phyloP scores from a whole-genome alignment of 352 stramenopile species.

The Phytophthora syringae region DNA sequence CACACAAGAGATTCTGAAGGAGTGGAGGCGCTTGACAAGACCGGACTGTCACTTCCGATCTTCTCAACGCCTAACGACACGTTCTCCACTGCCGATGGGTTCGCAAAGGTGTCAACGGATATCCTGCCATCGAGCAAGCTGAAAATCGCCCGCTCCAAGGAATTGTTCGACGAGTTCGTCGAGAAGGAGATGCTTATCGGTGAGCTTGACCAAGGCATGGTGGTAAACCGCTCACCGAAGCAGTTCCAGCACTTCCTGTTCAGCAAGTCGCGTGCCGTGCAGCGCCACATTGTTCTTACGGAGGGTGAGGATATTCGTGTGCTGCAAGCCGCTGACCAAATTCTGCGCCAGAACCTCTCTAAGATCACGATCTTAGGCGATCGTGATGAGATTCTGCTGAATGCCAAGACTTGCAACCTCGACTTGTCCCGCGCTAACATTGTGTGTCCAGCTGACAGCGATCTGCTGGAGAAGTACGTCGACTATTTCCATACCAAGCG shows the following conservation, averaged over 20 bases:
- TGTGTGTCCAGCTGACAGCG: constrained; percentile 55
- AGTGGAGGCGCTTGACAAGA: constrained; percentile 71
- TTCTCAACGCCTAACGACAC: constrained; percentile 72
- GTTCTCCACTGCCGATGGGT: constrained; percentile 62
- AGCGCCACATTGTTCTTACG: constrained; percentile 87
- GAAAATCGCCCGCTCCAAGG: constrained; percentile 76
- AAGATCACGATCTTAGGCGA: constrained; percentile 84
- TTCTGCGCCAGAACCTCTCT: too few relatives aligned
- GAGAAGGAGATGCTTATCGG: constrained; percentile 73
- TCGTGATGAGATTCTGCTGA: constrained; percentile 65
- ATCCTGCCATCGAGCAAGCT: constrained; percentile 72
- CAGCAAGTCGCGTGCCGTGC: too few relatives aligned
- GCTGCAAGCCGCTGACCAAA: constrained; percentile 82
- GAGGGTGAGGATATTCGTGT: constrained; percentile 86
- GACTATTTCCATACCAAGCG: constrained; percentile 74
- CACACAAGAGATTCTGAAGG: too few relatives aligned
- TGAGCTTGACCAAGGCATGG: constrained; percentile 65
- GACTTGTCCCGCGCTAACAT: constrained; percentile 71
- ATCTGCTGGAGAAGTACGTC: constrained; percentile 65
- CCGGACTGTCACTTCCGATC: constrained; percentile 74
- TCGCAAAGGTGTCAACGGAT: constrained; percentile 66
- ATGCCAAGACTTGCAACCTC: constrained; percentile 68
- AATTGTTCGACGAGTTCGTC: constrained; percentile 70
- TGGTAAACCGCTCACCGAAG: constrained; percentile 76
- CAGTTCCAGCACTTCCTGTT: too few relatives aligned